Conservation (phyloP, 306 rosid species). For the Astragalus membranaceus region DNA sequence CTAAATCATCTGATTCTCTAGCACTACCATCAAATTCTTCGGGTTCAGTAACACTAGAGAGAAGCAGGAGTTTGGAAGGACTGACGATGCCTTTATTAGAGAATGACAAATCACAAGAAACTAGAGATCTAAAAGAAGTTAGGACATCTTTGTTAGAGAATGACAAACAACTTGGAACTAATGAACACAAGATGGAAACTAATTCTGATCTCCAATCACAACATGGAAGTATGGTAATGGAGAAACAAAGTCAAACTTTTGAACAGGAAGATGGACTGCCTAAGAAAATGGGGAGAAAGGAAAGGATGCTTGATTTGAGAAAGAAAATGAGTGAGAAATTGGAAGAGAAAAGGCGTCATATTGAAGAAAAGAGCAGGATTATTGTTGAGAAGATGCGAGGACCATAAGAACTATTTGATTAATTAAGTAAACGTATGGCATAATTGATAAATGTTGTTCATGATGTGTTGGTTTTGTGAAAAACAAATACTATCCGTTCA, state of each 20-base stretch:
- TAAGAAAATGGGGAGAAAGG: slow-evolving; percentile 72
- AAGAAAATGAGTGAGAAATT: slow-evolving; percentile 87
- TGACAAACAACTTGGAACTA: slow-evolving; percentile 19
- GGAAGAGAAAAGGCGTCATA: slow-evolving; percentile 78
- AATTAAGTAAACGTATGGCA: neutral
- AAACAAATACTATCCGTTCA: neutral
- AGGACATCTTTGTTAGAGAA: slow-evolving; percentile 20
- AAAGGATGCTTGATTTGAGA: slow-evolving; percentile 70
- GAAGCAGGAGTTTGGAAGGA: slow-evolving; percentile 31
- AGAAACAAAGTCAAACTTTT: slow-evolving; percentile 25
- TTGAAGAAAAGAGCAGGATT: slow-evolving; percentile 78
- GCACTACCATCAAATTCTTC: slow-evolving; percentile 21
- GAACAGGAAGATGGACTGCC: slow-evolving; percentile 48
- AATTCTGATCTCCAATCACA: slow-evolving; percentile 20
- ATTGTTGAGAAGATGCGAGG: slow-evolving; percentile 92
- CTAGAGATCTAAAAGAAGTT: slow-evolving; percentile 24
- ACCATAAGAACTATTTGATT: slow-evolving; percentile 37
- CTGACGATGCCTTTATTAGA: slow-evolving; percentile 37
- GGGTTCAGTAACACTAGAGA: slow-evolving; percentile 17
- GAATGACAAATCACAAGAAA: slow-evolving; percentile 32
- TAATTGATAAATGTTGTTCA: slow-evolving; percentile 5
- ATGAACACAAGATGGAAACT: slow-evolving; percentile 26
- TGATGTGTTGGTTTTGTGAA: neutral
- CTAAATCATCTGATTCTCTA: slow-evolving; percentile 29
- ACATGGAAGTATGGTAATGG: slow-evolving; percentile 17